Evolutionary conservation across 257 asterid species (phyloP).

Genomic region (Striga asiatica): DNA sequence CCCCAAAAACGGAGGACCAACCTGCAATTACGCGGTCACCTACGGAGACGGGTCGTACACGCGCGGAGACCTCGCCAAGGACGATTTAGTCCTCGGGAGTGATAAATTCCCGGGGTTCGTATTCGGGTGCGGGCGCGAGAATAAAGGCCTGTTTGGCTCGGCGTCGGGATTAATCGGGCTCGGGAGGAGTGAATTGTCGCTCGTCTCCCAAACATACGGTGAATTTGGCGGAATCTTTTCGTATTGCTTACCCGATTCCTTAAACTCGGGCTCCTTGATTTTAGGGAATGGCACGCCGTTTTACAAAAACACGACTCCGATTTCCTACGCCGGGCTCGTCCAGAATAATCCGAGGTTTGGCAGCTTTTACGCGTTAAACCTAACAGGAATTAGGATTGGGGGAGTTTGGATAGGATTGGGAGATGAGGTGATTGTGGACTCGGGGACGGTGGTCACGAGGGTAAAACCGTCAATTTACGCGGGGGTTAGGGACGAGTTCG

Average conservation of each 20-base stretch:
- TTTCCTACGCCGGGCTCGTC: conserved; percentile 53
- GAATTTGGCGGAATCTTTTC: conserved; percentile 67
- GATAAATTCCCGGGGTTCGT: conserved; percentile 33
- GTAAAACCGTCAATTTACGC: conserved; percentile 63
- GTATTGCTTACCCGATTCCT: conserved; percentile 61
- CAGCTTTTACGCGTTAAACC: conserved; percentile 57
- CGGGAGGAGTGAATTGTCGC: conserved; percentile 68
- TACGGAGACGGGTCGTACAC: conserved; percentile 90
- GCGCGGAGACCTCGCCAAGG: conserved; percentile 56
- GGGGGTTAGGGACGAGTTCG: conserved; percentile 50
- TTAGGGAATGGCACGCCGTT: conserved; percentile 40
- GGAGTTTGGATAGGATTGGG: conserved; percentile 40
- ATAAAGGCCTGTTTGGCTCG: conserved; percentile 67
- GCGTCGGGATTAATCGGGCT: conserved; percentile 84
- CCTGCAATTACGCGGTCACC: conserved; percentile 49
- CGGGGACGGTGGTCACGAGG: conserved; percentile 78
- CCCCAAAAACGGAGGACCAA: conserved; percentile 16
- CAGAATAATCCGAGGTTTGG: conserved; percentile 41
- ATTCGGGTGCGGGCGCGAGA: conserved; percentile 70
- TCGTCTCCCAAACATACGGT: conserved; percentile 50
- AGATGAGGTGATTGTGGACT: conserved; percentile 52
- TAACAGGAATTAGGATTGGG: conserved; percentile 58
- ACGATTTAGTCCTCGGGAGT: conserved; percentile 40
- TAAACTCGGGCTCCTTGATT: conserved; percentile 49
- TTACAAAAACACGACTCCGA: conserved; percentile 45